phyloP scores from a whole-genome alignment of 345 rosid genomes.

The Erodium maritimum region DNA sequence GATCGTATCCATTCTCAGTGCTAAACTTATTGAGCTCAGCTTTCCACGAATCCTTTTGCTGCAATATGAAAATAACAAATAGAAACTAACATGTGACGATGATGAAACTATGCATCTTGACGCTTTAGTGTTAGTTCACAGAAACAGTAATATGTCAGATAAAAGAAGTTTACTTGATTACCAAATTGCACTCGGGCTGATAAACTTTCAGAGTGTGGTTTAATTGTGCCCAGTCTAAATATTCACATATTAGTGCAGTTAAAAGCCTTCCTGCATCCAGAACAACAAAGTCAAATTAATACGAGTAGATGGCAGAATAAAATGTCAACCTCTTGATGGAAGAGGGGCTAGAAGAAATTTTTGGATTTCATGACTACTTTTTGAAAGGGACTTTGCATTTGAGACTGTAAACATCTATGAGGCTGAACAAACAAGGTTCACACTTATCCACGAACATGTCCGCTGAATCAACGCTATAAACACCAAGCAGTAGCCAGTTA shows the following conservation, averaged over 20 bases:
- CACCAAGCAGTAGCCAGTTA: too few relatives aligned
- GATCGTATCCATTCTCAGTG: conserved; percentile 67
- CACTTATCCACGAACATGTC: background rate
- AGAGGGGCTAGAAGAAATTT: background rate
- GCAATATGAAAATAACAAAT: conserved; percentile 13
- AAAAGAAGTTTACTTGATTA: conserved; percentile 38
- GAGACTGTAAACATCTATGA: background rate
- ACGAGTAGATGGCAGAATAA: background rate
- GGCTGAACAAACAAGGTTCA: background rate
- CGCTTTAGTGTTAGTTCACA: conserved; percentile 1
- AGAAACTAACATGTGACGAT: conserved; percentile 1
- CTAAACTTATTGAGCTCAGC: conserved; percentile 76
- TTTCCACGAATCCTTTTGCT: conserved; percentile 92
- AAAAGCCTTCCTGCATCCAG: conserved; percentile 66
- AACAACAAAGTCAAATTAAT: background rate
- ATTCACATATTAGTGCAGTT: conserved; percentile 75
- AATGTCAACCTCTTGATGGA: background rate
- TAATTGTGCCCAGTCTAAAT: conserved; percentile 94
- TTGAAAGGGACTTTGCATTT: background rate
- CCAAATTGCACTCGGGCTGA: conserved; percentile 95
- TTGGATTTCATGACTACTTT: background rate
- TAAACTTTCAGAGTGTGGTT: conserved; percentile 79
- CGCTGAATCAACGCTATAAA: too few relatives aligned
- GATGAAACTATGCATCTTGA: conserved; percentile 4
- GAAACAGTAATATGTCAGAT: conserved; percentile 1